phyloP scores from a whole-genome alignment of 2,329 filamentous ascomycete species.

The Penicillium aurantiogriseum region DNA sequence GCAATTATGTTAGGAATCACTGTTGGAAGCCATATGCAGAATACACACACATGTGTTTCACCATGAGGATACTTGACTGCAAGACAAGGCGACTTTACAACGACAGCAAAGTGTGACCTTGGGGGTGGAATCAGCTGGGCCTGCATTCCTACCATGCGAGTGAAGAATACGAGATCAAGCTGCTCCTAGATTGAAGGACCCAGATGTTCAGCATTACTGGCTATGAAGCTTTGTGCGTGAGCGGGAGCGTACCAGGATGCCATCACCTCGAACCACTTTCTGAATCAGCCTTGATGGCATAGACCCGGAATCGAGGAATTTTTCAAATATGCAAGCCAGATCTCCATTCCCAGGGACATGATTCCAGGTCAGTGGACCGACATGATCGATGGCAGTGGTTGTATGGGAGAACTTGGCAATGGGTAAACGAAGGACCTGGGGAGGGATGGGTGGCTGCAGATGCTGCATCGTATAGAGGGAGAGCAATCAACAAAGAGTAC shows the following conservation, averaged over 20 bases:
- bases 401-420: slow-evolving; percentile 49
- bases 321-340: slow-evolving; percentile 39
- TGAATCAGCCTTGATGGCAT: slow-evolving; percentile 25
- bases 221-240: neutral
- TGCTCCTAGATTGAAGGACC: slow-evolving; percentile 37
- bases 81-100: slow-evolving; percentile 47
- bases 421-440: slow-evolving; percentile 25
- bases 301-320: slow-evolving; percentile 10
- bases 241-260: slow-evolving; percentile 35
- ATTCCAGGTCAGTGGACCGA: slow-evolving; percentile 44
- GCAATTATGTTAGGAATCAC: neutral
- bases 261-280: slow-evolving; percentile 35
- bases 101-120: slow-evolving; percentile 39
- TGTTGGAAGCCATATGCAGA: neutral
- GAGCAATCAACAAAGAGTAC: neutral
- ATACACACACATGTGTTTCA: slow-evolving; percentile 30
- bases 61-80: slow-evolving; percentile 45
- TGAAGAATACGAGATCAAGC: slow-evolving; percentile 38
- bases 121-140: slow-evolving; percentile 13
- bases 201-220: neutral
- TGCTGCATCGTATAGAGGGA: neutral
- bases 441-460: slow-evolving; percentile 7
- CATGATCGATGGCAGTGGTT: slow-evolving; percentile 37
- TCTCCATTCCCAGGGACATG: slow-evolving; percentile 42
- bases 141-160: slow-evolving; percentile 25